A percentile compares a stretch with the other conserved stretches of the same genome.
Evolutionary conservation across 1,139 yeast genomes (phyloP).

Genomic region (Candida anutae): DNA sequence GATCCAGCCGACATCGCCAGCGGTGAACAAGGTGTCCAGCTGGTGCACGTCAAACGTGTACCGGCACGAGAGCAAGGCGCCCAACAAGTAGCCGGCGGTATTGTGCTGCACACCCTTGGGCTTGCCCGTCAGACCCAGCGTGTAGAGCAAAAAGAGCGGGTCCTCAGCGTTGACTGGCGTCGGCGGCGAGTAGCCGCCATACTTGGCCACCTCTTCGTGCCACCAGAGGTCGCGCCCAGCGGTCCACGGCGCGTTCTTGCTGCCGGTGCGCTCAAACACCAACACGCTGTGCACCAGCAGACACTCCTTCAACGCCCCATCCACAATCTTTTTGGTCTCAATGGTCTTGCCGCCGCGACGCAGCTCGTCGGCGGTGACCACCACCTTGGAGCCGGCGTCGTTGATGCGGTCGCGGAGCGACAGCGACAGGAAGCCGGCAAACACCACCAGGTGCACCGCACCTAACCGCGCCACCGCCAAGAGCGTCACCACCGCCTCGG

Average conservation of each 20-base stretch:
- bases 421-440: constrained; percentile 76
- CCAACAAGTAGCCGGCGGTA: constrained; percentile 73
- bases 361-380: constrained; percentile 75
- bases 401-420: constrained; percentile 70
- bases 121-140: constrained; percentile 65
- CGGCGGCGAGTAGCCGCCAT: constrained; percentile 58
- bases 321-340: constrained; percentile 76
- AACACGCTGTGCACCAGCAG: constrained; percentile 63
- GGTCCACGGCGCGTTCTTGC: constrained; percentile 55
- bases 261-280: constrained; percentile 70
- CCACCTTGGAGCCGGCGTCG: constrained; percentile 68
- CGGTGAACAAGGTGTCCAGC: constrained; percentile 68
- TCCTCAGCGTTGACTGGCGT: constrained; percentile 54
- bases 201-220: constrained; percentile 67
- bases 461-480: constrained; percentile 74
- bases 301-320: constrained; percentile 66
- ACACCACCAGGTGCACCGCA: constrained; percentile 76
- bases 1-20: constrained; percentile 88
- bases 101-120: constrained; percentile 68
- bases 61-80: constrained; percentile 62
- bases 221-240: constrained; percentile 69
- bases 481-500: constrained; percentile 67
- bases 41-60: constrained; percentile 72
- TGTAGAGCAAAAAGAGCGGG: constrained; percentile 55
- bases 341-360: constrained; percentile 78